phyloP scores from a whole-genome alignment of 495 filamentous ascomycete genomes.

The Neurospora sp. region DNA sequence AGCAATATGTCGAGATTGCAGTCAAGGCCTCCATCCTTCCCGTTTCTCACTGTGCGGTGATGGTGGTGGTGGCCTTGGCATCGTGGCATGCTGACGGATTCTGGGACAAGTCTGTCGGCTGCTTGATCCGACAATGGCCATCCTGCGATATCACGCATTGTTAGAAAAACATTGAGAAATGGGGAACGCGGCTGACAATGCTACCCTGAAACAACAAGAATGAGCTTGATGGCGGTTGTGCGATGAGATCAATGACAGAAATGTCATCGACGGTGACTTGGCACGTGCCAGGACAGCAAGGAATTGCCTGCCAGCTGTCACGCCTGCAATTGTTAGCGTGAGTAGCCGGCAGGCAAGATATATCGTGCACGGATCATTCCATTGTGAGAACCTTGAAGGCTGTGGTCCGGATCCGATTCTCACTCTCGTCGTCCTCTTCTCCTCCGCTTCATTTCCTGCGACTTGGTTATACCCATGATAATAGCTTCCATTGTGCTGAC shows the following conservation, averaged over 20 bases:
- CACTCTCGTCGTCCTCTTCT: not conserved
- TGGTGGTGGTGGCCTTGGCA: not conserved
- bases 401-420: too few species aligned
- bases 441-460: not conserved
- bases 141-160: not conserved
- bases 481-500: not conserved
- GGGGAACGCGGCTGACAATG: not conserved
- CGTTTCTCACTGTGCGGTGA: not conserved
- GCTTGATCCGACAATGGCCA: not conserved
- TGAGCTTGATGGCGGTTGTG: not conserved
- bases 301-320: not conserved
- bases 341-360: not conserved
- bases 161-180: not conserved
- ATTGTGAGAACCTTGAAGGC: not conserved
- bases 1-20: constrained; percentile 15
- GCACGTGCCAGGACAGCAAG: not conserved
- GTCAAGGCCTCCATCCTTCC: constrained; percentile 2
- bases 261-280: not conserved
- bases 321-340: not conserved
- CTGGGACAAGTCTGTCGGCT: not conserved
- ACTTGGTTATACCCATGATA: not conserved
- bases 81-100: constrained; percentile 13
- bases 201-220: not conserved
- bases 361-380: not conserved
- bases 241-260: not conserved